These are phyloP conservation scores for Fusarium torreyae DNA, from an alignment of 2,329 filamentous ascomycete genomes.

Conservation along the genomic window DNA sequence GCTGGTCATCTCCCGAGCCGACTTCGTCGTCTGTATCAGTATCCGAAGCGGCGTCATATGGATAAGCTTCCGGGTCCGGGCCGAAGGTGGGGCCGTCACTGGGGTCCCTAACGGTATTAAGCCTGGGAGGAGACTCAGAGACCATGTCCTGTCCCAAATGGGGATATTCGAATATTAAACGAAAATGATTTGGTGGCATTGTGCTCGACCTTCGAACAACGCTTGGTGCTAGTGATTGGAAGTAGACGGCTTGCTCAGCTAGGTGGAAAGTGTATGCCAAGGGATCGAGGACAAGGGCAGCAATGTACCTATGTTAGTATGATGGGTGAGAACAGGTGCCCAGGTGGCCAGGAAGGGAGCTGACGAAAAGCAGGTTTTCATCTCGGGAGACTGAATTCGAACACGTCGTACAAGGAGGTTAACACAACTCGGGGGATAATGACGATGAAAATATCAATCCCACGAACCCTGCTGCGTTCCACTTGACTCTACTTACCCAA, in stretches of 20 bases:
- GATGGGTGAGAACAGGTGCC: background rate
- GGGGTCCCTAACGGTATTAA: background rate
- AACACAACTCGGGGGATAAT: background rate
- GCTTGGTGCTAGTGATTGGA: background rate
- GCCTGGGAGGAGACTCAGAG: slow-evolving; percentile 5
- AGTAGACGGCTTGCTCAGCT: background rate
- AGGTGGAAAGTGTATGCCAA: background rate
- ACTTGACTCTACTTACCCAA: background rate
- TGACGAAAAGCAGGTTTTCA: background rate
- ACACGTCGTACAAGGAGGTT: background rate
- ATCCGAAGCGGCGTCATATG: background rate
- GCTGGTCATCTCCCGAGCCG: background rate
- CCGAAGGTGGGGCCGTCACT: background rate
- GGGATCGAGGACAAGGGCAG: background rate
- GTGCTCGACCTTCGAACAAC: too few relatives aligned
- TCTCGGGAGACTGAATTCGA: background rate
- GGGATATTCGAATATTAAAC: slow-evolving; percentile 23
- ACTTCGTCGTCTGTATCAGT: background rate
- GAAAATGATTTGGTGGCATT: slow-evolving; percentile 1
- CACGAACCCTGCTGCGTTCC: background rate
- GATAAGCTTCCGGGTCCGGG: background rate
- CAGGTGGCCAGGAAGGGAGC: background rate
- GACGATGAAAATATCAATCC: background rate
- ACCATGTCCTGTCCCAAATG: slow-evolving; percentile 4
- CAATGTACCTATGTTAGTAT: background rate